Percentiles rank a stretch among this genome's conserved stretches.
Conservation (phyloP, 257 asterid species). For the Plantago major region DNA sequence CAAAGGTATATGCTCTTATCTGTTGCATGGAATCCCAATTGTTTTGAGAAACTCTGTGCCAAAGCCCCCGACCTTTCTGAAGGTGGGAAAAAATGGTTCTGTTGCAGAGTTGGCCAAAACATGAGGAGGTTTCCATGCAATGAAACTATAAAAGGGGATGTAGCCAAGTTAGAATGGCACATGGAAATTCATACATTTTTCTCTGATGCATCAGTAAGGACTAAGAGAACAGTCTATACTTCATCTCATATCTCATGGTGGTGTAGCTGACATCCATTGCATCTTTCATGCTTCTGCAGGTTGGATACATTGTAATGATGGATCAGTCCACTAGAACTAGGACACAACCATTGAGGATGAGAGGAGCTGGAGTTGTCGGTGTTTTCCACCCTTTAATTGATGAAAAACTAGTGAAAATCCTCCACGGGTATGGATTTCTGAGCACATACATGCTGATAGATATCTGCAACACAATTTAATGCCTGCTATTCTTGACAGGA, state of each 20-base stretch:
- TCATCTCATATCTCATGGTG: too few relatives aligned
- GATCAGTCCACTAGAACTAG: slow-evolving; percentile 61
- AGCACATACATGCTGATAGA: not conserved
- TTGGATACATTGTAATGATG: slow-evolving; percentile 88
- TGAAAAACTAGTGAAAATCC: slow-evolving; percentile 58
- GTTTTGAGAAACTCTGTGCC: not conserved
- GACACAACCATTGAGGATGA: slow-evolving; percentile 65
- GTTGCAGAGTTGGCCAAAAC: not conserved
- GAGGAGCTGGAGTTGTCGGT: slow-evolving; percentile 79
- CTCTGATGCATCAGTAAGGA: too few relatives aligned
- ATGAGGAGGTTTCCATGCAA: too few relatives aligned
- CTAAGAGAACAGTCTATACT: too few relatives aligned
- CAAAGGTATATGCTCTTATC: too few relatives aligned
- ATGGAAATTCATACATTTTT: too few relatives aligned
- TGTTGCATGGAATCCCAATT: too few relatives aligned
- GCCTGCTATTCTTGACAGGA: slow-evolving; percentile 36
- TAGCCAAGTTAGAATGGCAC: too few relatives aligned
- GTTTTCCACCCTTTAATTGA: slow-evolving; percentile 87
- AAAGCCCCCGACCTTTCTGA: not conserved
- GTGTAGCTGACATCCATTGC: too few relatives aligned
- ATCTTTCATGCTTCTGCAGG: slow-evolving; percentile 36
- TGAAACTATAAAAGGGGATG: too few relatives aligned
- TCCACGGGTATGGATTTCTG: slow-evolving; percentile 54
- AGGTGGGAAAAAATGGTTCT: not conserved
- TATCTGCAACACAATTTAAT: not conserved